Base-by-base conservation (phyloP, 805 yeast species). In the Ogataea nakhonphanomensis region DNA sequence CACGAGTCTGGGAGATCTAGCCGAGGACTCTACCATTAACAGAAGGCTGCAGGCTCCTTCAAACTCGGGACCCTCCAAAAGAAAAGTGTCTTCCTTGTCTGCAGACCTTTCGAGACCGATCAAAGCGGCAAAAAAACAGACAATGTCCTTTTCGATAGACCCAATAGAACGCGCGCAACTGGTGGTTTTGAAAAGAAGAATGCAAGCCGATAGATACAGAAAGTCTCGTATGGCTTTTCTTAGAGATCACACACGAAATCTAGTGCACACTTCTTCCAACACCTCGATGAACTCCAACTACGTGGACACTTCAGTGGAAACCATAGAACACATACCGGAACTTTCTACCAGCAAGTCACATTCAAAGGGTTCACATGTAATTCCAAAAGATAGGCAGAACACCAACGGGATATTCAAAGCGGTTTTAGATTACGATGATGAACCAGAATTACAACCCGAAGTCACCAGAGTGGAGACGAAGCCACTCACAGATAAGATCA, bases 201-300 rank as follows among this genome's bases (percentile, higher is more conserved):
- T 62, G 77, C 76, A 46, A 64, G 54, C 37, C 57, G 74, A 41
- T 67, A 70, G 53, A 63, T 70, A 60, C 64, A 74, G 59, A 66
- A 71, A 58, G 63, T 52, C 77, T 65, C 70, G 67, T 65, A 62
- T 38, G 66, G 53, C 62, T 52, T 75, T 55, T 70, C 60, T 40
- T 64, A 64, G 49, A 61, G 54, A 55, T 25, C 62, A 59, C 36
- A 57, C 62, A 6, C 45, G 53, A 29, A 57, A 61, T 39, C 37
- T 61, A 3, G 51, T 47, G 12, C 47, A 46, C 20, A 39, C 47
- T 5, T 33, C 36, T 2, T 45, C 52, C 2, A 31, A 25, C 12
- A 24, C 8, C 13, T 45, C 54, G 4, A 7, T 35, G 7, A 43
- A 45, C 24, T 41, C 57, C 11, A 44, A 33, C 12, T 54, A 53